Evolutionary conservation across 1,284 basidiomycete species (phyloP), one percentile per base, ranked within the genome.

Genomic region (Ustilago tritici): DNA sequence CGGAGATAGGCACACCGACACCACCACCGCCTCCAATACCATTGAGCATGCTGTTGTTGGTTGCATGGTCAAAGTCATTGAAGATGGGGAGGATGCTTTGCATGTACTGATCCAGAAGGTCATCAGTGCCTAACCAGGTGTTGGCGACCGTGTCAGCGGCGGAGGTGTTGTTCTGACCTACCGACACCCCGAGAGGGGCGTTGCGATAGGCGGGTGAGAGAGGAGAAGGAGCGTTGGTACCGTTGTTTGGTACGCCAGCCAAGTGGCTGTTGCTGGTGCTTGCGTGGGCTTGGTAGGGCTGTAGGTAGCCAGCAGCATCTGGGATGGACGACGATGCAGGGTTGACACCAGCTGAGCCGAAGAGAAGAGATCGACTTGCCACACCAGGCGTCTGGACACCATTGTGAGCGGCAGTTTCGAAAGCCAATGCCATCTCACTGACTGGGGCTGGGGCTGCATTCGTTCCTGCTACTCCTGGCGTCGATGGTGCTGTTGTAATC

Each of bases 81-180:
- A 76, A 76, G 58, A 76, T 76, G 19, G 74, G 74, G 49, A 76
- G 32, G 53, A 76, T 76, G 47, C 74, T 76, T 43, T 76, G 74
- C 74, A 76, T 76, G 65, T 76, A 76, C 50, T 65, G 62, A 19
- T 76, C 74, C 52, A 76, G 43, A 47, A 76, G 56, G 23, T 76
- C 74, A 53, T 76, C 74, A 5, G 74, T 76, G 40, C 74, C 74
- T 35, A 76, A 56, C 74, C 74, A 76, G 2, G 65, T 71, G 49
- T 43, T 76, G 14, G 74, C 71, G 15, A 69, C 56, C 31, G 74
- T 56, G 23, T 76, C 69, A 28, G 69, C 17, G 2, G 58, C 56
- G 0, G 74, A 56, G 5, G 56, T 36, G 56, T 41, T 57, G 53
- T 41, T 65, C 38, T 38, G n/a, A 7, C 53, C 40, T 35, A 56